Base-by-base conservation (phyloP, 768 basidiomycete genomes). In the Neoboletus subvelutipes region DNA sequence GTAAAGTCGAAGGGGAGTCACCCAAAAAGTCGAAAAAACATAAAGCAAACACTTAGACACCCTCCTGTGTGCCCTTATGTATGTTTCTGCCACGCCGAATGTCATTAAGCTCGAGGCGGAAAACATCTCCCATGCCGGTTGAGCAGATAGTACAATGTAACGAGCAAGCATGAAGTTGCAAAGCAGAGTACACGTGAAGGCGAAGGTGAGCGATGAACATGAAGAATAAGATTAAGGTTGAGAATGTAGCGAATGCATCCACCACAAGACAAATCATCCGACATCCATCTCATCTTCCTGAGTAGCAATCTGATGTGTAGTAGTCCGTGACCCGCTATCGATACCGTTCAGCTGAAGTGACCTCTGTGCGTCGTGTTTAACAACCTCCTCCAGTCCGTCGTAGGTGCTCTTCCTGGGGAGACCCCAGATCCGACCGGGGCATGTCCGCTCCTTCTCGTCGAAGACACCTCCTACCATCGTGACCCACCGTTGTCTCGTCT, bases 401-500 rank as follows among this genome's bases (percentile, higher is more conserved):
- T 83, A 98, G 12, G 95, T 74, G 68, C 88, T 93, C 74, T 74
- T 78, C 71, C 77, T 72, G 2, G 93, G 92, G 18, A 94, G 76
- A n/a, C 89, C 91, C 75, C 81, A 90, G 65, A 90, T 85, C 62
- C 86, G 75, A 47, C 92, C 88, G 0, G 87, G 86, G 45, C 69
- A 73, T 55, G 79, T 78, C 64, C 71, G 70, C 74, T 90, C 86
- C 80, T 88, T 87, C 73, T 82, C 77, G 31, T 88, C 86, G 64
- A 98, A 93, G 56, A 88, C 79, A 7, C 75, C 73, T 10, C 91
- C 92, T 6, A 98, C 83, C 37, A 73, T 77, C 49, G 89, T 83
- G 22, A 93, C 87, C 86, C 93, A 94, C 62, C 86, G 78, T 62
- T 84, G 76, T 39, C 96, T 78, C 58, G 87, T 89, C 62, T 83